Evolutionary conservation across 441 rosid species (phyloP).

Genomic region (Pelargonium australe): DNA sequence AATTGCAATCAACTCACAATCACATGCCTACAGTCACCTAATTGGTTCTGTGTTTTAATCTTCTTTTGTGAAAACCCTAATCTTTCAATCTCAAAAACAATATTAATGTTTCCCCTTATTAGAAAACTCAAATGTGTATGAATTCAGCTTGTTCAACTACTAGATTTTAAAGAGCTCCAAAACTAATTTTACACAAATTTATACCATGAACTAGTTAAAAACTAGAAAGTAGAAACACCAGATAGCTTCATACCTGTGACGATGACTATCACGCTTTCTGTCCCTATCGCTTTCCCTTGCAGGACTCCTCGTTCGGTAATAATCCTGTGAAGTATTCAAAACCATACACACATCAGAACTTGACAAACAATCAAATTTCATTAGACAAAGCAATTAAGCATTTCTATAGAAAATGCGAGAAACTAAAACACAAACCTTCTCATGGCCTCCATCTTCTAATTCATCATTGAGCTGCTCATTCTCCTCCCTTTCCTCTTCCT

Average conservation of each 20-base stretch:
- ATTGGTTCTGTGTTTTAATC: background rate
- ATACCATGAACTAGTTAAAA: background rate
- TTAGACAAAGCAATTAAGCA: conserved; percentile 6
- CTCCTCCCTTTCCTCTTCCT: conserved; percentile 91
- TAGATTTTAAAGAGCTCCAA: background rate
- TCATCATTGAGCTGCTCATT: conserved; percentile 55
- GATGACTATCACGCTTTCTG: conserved; percentile 61
- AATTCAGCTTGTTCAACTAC: background rate
- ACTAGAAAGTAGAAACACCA: background rate
- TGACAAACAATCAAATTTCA: background rate
- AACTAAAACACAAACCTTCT: conserved; percentile 41
- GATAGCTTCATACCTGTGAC: conserved; percentile 46
- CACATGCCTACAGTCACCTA: background rate
- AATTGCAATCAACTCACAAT: background rate
- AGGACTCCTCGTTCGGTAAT: conserved; percentile 69
- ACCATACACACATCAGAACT: conserved; percentile 12
- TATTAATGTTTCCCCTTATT: background rate
- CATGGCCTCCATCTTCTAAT: conserved; percentile 45
- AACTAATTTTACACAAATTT: background rate
- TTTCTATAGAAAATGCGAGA: background rate
- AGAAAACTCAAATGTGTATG: background rate
- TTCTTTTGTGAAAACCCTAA: background rate
- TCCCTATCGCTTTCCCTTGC: conserved; percentile 74
- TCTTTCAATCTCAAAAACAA: background rate
- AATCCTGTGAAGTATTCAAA: conserved; percentile 42